A percentile compares a stretch with the other conserved stretches of the same genome.
phyloP scores from a whole-genome alignment of 2,329 filamentous ascomycete genomes.

The Domatiomyces catenatus region DNA sequence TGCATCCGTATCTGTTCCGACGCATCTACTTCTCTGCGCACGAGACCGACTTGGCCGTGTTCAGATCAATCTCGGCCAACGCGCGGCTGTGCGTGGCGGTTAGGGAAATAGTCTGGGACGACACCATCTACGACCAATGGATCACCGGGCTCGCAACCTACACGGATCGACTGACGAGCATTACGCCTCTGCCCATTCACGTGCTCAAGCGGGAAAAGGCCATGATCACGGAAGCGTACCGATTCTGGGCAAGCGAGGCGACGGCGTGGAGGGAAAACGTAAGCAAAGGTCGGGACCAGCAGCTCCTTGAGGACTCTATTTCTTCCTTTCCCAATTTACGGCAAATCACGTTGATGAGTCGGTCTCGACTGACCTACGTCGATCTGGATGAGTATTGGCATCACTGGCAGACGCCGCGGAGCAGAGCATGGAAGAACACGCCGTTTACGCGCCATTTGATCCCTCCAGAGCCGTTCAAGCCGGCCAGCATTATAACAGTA shows the following conservation, averaged over 20 bases:
- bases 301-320: background rate
- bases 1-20: background rate
- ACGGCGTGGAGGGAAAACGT: background rate
- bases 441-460: background rate
- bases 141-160: background rate
- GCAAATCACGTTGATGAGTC: background rate
- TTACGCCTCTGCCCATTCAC: conserved; percentile 3
- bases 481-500: background rate
- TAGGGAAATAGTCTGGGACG: background rate
- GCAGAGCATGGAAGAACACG: background rate
- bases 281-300: background rate
- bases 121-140: background rate
- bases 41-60: background rate
- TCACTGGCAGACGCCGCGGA: conserved; percentile 1
- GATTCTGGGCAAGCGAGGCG: conserved; percentile 1
- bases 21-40: conserved; percentile 1
- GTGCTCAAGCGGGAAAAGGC: background rate
- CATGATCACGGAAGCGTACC: background rate
- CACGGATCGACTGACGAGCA: conserved; percentile 3
- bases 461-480: conserved; percentile 1
- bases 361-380: conserved; percentile 1
- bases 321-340: background rate
- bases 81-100: background rate
- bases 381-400: background rate
- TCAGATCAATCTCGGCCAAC: background rate